These are phyloP conservation scores for Gossypium gossypioides DNA, from an alignment of 441 rosid species.

Conservation along the genomic window DNA sequence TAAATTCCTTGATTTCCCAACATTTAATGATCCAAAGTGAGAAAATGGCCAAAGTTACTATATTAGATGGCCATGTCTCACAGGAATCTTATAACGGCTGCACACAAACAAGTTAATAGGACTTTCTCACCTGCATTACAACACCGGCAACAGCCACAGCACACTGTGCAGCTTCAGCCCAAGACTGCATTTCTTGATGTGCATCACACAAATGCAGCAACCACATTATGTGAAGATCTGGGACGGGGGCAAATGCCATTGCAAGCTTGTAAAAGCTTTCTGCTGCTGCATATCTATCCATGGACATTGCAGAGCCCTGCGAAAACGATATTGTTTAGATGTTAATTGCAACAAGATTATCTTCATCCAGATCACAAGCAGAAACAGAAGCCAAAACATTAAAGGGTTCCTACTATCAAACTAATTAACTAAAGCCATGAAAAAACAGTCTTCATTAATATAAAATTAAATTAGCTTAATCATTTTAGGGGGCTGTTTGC, in stretches of 20 bases:
- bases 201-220: constrained; percentile 97
- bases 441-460: background rate
- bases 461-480: constrained; percentile 1
- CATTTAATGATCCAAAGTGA: background rate
- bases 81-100: background rate
- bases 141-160: constrained; percentile 99
- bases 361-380: background rate
- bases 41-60: background rate
- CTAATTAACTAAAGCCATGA: background rate
- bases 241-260: constrained; percentile 98
- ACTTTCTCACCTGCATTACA: constrained; percentile 79
- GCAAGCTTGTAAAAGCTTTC: constrained; percentile 98
- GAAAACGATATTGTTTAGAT: constrained; percentile 9
- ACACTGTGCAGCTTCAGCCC: constrained; percentile 98
- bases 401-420: background rate
- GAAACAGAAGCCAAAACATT: background rate
- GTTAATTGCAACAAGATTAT: constrained; percentile 2
- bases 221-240: constrained; percentile 99
- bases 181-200: constrained; percentile 99
- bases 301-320: constrained; percentile 74
- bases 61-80: background rate
- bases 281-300: constrained; percentile 94
- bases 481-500: background rate
- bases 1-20: constrained; percentile 2
- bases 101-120: background rate